Percentiles rank a stretch among this genome's conserved stretches.
phyloP scores from a whole-genome alignment of 2,329 filamentous ascomycete species.

The Aspergillaceae sp. region DNA sequence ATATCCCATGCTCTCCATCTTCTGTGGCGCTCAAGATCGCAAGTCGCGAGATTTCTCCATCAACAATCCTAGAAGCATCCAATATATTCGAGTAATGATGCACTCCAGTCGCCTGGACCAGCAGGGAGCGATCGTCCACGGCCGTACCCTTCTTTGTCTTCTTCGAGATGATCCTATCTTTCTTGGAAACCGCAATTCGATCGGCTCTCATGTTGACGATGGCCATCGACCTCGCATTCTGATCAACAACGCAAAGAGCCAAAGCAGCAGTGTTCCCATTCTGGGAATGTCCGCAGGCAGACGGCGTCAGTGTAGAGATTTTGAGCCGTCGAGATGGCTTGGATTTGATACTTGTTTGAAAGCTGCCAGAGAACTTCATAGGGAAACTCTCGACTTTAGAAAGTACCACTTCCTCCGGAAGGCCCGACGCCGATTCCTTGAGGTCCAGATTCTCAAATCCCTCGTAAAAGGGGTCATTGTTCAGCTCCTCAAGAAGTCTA shows the following conservation, averaged over 20 bases:
- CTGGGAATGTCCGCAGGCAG: slow-evolving; percentile 23
- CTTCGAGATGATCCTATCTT: slow-evolving; percentile 17
- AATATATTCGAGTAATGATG: slow-evolving; percentile 58
- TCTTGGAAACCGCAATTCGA: slow-evolving; percentile 24
- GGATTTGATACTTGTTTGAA: slow-evolving; percentile 18
- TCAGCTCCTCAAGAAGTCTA: slow-evolving; percentile 59
- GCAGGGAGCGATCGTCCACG: slow-evolving; percentile 17
- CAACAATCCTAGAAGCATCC: slow-evolving; percentile 63
- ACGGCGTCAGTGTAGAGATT: slow-evolving; percentile 57
- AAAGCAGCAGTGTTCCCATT: slow-evolving; percentile 25
- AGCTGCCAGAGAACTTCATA: slow-evolving; percentile 39
- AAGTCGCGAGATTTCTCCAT: slow-evolving; percentile 60
- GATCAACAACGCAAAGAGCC: slow-evolving; percentile 60
- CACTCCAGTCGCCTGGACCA: slow-evolving; percentile 36
- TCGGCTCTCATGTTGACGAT: slow-evolving; percentile 57
- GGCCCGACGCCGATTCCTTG: slow-evolving; percentile 62
- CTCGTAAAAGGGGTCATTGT: slow-evolving; percentile 54
- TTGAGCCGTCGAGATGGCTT: slow-evolving; percentile 23
- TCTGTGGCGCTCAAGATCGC: slow-evolving; percentile 59
- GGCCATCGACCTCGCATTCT: slow-evolving; percentile 57
- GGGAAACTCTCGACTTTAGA: slow-evolving; percentile 61
- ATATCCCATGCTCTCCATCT: slow-evolving; percentile 57
- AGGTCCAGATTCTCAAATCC: slow-evolving; percentile 64
- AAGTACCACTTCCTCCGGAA: slow-evolving; percentile 64
- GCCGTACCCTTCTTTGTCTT: slow-evolving; percentile 15